A percentile compares a stretch with the other conserved stretches of the same genome.
Evolutionary conservation across 129 eudicot species (phyloP).

Genomic region (Deinandra increscens): DNA sequence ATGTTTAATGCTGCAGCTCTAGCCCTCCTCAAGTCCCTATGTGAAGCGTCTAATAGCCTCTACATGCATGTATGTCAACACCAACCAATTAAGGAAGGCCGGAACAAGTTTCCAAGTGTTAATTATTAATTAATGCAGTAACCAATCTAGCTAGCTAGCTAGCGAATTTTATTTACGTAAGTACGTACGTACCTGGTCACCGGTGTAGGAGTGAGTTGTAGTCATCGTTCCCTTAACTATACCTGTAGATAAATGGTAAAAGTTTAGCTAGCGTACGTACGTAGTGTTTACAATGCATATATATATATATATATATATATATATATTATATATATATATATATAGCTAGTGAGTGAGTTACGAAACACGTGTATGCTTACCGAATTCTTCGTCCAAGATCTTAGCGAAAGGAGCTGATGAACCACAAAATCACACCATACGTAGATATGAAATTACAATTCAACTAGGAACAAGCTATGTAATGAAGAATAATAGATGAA

Average conservation of each 20-base stretch:
- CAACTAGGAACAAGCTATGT: too few relatives aligned
- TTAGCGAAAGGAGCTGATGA: slow-evolving; percentile 99
- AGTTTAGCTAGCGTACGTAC: too few relatives aligned
- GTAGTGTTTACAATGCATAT: not conserved
- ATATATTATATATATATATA: too few relatives aligned
- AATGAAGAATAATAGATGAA: too few relatives aligned
- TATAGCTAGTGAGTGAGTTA: not conserved
- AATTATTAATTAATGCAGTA: too few relatives aligned
- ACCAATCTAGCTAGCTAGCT: too few relatives aligned
- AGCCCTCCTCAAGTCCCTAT: slow-evolving; percentile 94
- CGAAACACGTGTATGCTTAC: slow-evolving; percentile 37
- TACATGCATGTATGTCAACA: slow-evolving; percentile 22
- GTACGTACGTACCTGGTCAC: slow-evolving; percentile 83
- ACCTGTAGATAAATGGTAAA: slow-evolving; percentile 35
- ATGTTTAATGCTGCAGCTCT: slow-evolving; percentile 98
- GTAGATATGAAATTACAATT: too few relatives aligned
- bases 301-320: too few relatives aligned
- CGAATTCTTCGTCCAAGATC: slow-evolving; percentile 84
- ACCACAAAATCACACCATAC: too few relatives aligned
- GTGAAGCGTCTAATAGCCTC: slow-evolving; percentile 96
- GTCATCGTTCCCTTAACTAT: slow-evolving; percentile 99
- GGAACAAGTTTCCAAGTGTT: too few relatives aligned
- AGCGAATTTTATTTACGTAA: too few relatives aligned
- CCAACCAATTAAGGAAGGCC: too few relatives aligned
- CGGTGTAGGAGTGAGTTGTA: slow-evolving; percentile 98